Percentiles rank a stretch among this genome's conserved stretches.
Conservation (phyloP, 2,329 filamentous ascomycete species). For the Fusarium tjaetaba region DNA sequence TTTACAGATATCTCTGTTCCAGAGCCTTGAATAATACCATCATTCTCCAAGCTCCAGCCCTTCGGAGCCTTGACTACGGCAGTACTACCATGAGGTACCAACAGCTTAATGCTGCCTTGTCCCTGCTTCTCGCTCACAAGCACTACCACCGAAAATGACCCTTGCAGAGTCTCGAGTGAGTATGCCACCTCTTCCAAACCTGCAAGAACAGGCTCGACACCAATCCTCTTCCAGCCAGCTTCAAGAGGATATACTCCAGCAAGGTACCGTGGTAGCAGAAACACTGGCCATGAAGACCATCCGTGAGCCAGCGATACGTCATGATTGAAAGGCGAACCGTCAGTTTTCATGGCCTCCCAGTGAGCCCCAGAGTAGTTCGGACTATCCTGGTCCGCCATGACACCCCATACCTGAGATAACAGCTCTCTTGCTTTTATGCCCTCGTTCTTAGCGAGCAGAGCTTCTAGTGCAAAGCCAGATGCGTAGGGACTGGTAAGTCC, state of each 20-base stretch:
- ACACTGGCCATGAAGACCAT: conserved; percentile 1
- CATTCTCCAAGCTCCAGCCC: background rate
- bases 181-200: background rate
- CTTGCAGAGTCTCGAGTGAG: background rate
- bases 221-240: background rate
- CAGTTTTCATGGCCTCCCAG: background rate
- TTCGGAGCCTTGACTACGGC: background rate
- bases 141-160: rapidly evolving
- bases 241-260: background rate
- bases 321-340: background rate
- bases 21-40: background rate
- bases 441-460: background rate
- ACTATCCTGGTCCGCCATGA: background rate
- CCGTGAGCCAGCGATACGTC: background rate
- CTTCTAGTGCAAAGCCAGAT: background rate
- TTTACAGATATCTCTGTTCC: background rate
- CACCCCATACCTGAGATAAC: background rate
- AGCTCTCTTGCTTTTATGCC: background rate
- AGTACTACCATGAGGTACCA: background rate
- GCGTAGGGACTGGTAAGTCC: background rate
- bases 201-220: background rate
- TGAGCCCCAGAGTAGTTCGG: background rate
- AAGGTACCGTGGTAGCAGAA: background rate
- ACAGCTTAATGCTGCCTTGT: background rate
- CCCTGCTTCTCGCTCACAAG: rapidly evolving